phyloP scores from a whole-genome alignment of 257 asterid species.

The Cynanchum wilfordii region DNA sequence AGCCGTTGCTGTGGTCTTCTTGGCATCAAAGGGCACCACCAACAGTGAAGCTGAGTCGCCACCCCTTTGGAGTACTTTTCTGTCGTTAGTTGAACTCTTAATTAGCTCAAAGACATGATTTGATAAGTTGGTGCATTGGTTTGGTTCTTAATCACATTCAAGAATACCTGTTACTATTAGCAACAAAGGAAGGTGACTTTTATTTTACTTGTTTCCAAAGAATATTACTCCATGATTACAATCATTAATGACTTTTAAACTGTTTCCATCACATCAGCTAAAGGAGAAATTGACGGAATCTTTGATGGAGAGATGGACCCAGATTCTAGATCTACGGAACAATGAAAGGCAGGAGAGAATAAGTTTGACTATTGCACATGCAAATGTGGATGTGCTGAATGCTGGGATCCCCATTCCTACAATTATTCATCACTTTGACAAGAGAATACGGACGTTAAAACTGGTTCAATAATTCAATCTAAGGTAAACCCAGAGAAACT shows the following conservation, averaged over 20 bases:
- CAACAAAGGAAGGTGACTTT: background rate
- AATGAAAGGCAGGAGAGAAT: background rate
- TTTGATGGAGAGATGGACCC: constrained; percentile 8
- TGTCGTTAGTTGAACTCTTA: background rate
- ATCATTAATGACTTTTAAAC: constrained; percentile 4
- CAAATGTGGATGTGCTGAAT: background rate
- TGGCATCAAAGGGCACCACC: background rate
- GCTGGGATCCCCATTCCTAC: background rate
- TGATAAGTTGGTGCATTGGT: background rate
- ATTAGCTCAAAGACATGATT: background rate
- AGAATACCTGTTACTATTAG: background rate
- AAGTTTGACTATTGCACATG: constrained; percentile 19
- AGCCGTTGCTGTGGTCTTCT: background rate
- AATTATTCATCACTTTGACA: background rate
- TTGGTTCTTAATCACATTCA: background rate
- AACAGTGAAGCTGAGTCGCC: background rate
- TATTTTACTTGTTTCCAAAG: background rate
- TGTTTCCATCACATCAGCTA: constrained; percentile 7
- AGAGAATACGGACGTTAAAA: background rate
- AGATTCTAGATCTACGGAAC: background rate
- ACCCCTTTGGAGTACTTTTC: background rate
- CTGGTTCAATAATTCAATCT: background rate
- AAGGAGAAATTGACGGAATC: constrained; percentile 8
- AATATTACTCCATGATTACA: background rate
- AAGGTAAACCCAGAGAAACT: background rate